Conservation (phyloP, 768 basidiomycete genomes). For the Suillus subluteus region DNA sequence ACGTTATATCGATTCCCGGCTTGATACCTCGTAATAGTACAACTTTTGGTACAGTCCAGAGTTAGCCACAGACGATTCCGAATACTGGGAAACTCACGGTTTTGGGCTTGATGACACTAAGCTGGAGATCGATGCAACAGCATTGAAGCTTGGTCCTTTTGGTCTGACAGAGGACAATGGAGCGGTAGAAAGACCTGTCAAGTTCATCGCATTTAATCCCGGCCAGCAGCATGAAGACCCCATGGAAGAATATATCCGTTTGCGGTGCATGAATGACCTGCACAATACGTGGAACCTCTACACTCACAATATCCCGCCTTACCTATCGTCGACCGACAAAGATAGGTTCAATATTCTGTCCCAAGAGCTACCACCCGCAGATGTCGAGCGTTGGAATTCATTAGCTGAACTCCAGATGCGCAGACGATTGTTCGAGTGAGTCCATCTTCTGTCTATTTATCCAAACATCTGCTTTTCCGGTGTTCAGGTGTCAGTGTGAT, state of each 20-base stretch:
- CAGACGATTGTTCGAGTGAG: background rate
- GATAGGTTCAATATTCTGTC: background rate
- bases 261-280: background rate
- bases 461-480: too few species aligned
- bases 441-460: background rate
- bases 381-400: background rate
- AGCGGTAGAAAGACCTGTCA: background rate
- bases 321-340: background rate
- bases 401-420: background rate
- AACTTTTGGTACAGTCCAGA: slow-evolving; percentile 4
- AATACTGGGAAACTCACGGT: background rate
- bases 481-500: background rate
- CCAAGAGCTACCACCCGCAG: background rate
- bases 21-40: background rate
- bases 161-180: too few species aligned
- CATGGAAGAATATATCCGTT: background rate
- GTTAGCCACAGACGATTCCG: background rate
- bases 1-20: background rate
- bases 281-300: background rate
- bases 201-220: background rate
- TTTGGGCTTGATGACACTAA: background rate
- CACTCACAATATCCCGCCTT: background rate
- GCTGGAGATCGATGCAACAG: background rate
- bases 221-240: background rate
- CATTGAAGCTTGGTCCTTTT: background rate